Percentiles rank a stretch among this genome's conserved stretches.
Evolutionary conservation across 2,329 filamentous ascomycete genomes (phyloP).

Genomic region (Beauveria australis): DNA sequence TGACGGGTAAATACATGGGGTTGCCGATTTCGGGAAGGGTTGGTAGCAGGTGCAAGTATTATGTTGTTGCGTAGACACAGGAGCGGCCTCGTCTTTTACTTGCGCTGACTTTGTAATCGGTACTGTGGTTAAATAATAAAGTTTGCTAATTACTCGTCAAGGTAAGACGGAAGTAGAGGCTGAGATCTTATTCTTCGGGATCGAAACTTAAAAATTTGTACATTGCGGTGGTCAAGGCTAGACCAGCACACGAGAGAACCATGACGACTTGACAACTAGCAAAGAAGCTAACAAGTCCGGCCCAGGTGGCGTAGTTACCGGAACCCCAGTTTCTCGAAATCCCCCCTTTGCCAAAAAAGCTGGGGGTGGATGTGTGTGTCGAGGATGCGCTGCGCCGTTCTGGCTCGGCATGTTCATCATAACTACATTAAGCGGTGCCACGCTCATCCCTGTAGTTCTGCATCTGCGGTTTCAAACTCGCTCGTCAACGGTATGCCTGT

Average conservation of each 20-base stretch:
- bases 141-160: too few species aligned
- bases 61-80: too few species aligned
- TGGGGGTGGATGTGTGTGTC: constrained; percentile 6
- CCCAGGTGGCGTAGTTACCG: background rate
- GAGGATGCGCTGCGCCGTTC: background rate
- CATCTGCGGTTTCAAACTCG: background rate
- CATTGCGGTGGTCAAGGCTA: too few species aligned
- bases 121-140: too few species aligned
- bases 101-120: too few species aligned
- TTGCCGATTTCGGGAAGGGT: background rate
- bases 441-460: background rate
- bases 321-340: background rate
- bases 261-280: background rate
- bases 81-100: too few species aligned
- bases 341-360: background rate
- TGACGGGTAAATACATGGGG: background rate
- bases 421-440: background rate
- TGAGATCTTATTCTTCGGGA: too few species aligned
- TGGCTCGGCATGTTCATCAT: background rate
- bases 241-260: background rate
- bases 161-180: too few species aligned
- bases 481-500: too few species aligned
- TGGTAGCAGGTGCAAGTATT: too few species aligned
- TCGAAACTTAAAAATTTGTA: too few species aligned
- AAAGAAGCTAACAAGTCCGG: background rate